Base-by-base conservation (phyloP, 352 stramenopile species). In the Phytophthora hybrid region DNA sequence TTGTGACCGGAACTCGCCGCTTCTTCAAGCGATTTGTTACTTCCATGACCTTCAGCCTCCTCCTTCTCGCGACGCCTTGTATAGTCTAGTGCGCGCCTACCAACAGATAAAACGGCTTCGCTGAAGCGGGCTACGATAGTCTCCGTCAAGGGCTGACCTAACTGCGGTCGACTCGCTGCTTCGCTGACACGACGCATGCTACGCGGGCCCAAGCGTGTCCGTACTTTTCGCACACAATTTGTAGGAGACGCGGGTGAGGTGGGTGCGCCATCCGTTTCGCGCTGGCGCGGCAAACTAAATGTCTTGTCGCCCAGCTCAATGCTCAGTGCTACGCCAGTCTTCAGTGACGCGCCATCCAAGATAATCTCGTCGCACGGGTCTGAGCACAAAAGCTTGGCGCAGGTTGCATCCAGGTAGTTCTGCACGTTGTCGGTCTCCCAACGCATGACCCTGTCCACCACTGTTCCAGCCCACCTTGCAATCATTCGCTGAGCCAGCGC, bases 281-380 rank as follows among this genome's bases (percentile, higher is more conserved):
- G 65, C 32, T 80, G 75, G 5, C 65, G 71, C 34, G 74, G 82
- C 4, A 88, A 47, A 29, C 76, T 72, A 21, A 83, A 87, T 1
- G 41, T 63, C 32, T 74, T 59, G 11, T 94, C 88, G 1, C 78
- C 83, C 7, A 97, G 61, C 57, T 95, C 89, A 2, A 89, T 18
- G 4, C 80, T 80, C 6, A 96, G 47, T 13, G 90, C 89, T 4
- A 96, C 85, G 3, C 90, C 90, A 10, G 88, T 87, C 49, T 97
- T 97, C 13, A 97, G 77, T 8, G 90, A 97, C 9, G 89, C 90
- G 23, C 79, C 83, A 59, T 97, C 90, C 3, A 85, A 68, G 41
- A 97, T 95, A 46, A 97, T 95, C 54, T 96, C 89, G 53, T 97
- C 90, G 39, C 85, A 74, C 0, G 89, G 79, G 54, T 97, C 89